A percentile compares a stretch with the other conserved stretches of the same genome.
phyloP scores from a whole-genome alignment of 371 early-diverging fungal genomes.

The Circinella minor region DNA sequence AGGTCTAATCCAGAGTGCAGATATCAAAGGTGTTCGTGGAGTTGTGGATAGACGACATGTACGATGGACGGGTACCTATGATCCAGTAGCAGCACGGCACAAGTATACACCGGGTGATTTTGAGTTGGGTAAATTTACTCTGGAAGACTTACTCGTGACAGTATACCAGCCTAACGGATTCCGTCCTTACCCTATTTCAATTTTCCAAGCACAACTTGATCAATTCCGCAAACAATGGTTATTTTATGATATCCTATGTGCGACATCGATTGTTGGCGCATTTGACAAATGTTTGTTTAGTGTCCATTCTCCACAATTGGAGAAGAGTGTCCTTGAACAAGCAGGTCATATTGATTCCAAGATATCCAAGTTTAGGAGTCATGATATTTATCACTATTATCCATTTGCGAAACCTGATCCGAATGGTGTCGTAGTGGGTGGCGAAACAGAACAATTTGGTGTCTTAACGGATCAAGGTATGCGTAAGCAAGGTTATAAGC shows the following conservation, averaged over 20 bases:
- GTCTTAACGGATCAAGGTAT: slow-evolving; percentile 49
- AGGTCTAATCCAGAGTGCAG: slow-evolving; percentile 85
- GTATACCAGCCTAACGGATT: slow-evolving; percentile 82
- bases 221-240: slow-evolving; percentile 91
- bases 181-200: slow-evolving; percentile 87
- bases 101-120: slow-evolving; percentile 83
- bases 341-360: slow-evolving; percentile 48
- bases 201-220: slow-evolving; percentile 86
- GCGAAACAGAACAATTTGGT: slow-evolving; percentile 48
- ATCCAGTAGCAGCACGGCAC: slow-evolving; percentile 64
- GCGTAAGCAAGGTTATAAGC: slow-evolving; percentile 52
- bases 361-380: slow-evolving; percentile 38
- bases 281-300: slow-evolving; percentile 95
- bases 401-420: slow-evolving; percentile 51
- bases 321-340: slow-evolving; percentile 54
- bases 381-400: slow-evolving; percentile 54
- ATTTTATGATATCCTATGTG: slow-evolving; percentile 89
- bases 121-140: slow-evolving; percentile 75
- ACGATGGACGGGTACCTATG: slow-evolving; percentile 71
- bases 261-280: slow-evolving; percentile 89
- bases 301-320: slow-evolving; percentile 83
- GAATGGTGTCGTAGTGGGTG: slow-evolving; percentile 53
- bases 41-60: slow-evolving; percentile 88
- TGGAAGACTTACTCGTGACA: slow-evolving; percentile 71
- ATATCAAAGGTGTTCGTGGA: slow-evolving; percentile 88